phyloP scores from a whole-genome alignment of 352 stramenopile genomes.

The Phytopythium sindhum region DNA sequence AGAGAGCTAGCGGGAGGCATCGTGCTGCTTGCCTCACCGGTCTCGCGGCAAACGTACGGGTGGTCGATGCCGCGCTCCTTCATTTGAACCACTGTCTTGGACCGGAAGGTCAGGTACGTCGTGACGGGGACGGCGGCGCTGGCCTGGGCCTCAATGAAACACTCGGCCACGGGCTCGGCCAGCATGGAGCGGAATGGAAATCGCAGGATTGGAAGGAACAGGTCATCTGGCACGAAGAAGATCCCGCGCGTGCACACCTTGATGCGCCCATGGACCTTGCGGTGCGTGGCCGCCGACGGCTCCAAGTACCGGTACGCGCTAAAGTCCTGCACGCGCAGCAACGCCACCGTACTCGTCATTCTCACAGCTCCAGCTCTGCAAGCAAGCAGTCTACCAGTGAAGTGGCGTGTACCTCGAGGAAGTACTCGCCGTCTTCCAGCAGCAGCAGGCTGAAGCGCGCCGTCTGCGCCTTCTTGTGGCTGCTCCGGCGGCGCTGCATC shows the following conservation, averaged over 20 bases:
- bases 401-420: slow-evolving; percentile 59
- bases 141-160: slow-evolving; percentile 28
- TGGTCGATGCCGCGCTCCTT: slow-evolving; percentile 65
- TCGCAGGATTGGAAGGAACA: slow-evolving; percentile 64
- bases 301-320: slow-evolving; percentile 62
- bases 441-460: slow-evolving; percentile 87
- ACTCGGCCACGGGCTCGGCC: slow-evolving; percentile 43
- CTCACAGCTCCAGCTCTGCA: no score
- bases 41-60: slow-evolving; percentile 54
- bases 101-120: slow-evolving; percentile 59
- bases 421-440: slow-evolving; percentile 91
- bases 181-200: slow-evolving; percentile 77
- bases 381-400: background rate
- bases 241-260: slow-evolving; percentile 88
- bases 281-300: slow-evolving; percentile 18
- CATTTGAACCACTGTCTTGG: slow-evolving; percentile 65
- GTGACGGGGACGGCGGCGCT: slow-evolving; percentile 12
- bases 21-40: background rate
- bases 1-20: slow-evolving; percentile 10
- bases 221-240: slow-evolving; percentile 86
- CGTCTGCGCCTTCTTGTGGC: slow-evolving; percentile 37
- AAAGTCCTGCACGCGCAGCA: slow-evolving; percentile 39
- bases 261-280: slow-evolving; percentile 57
- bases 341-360: no score
- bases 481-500: slow-evolving; percentile 25